Conservation (phyloP, 495 filamentous ascomycete species). For the Penicillium coffeae region DNA sequence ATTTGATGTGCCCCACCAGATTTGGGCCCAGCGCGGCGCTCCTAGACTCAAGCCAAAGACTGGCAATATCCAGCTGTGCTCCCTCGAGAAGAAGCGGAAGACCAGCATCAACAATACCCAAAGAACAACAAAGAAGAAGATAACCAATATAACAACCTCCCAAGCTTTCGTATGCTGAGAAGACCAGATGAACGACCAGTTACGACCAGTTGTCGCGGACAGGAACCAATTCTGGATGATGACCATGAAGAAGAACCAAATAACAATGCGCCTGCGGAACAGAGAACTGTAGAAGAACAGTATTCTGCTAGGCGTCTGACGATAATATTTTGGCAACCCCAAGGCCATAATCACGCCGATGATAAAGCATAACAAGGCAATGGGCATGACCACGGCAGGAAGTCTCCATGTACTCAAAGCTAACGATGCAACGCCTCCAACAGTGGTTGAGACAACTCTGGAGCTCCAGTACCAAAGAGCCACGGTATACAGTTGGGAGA, state of each 20-base stretch:
- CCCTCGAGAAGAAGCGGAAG: constrained; percentile 38
- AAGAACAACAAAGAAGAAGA: constrained; percentile 42
- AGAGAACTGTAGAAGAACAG: constrained; percentile 53
- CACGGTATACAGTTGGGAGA: constrained; percentile 47
- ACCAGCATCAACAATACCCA: constrained; percentile 40
- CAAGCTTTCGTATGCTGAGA: constrained; percentile 42
- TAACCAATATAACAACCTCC: constrained; percentile 41
- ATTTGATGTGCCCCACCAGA: constrained; percentile 50
- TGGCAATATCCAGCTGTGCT: constrained; percentile 48
- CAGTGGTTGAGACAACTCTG: constrained; percentile 32
- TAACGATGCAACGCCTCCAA: constrained; percentile 23
- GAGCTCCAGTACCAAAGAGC: constrained; percentile 52
- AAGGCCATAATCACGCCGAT: constrained; percentile 42
- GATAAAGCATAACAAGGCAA: constrained; percentile 38
- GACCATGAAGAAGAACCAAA: constrained; percentile 48
- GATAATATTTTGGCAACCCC: constrained; percentile 48
- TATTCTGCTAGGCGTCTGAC: constrained; percentile 61
- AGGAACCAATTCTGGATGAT: constrained; percentile 49
- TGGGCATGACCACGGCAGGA: constrained; percentile 38
- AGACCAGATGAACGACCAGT: constrained; percentile 50
- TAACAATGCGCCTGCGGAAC: constrained; percentile 43
- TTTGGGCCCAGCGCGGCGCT: constrained; percentile 49
- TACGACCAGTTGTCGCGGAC: constrained; percentile 47
- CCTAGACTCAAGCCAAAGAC: constrained; percentile 48
- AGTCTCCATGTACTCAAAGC: neutral